Evolutionary conservation across 2,329 filamentous ascomycete species (phyloP), one percentile per base, ranked within the genome.

Genomic region (Talaromyces islandicus): DNA sequence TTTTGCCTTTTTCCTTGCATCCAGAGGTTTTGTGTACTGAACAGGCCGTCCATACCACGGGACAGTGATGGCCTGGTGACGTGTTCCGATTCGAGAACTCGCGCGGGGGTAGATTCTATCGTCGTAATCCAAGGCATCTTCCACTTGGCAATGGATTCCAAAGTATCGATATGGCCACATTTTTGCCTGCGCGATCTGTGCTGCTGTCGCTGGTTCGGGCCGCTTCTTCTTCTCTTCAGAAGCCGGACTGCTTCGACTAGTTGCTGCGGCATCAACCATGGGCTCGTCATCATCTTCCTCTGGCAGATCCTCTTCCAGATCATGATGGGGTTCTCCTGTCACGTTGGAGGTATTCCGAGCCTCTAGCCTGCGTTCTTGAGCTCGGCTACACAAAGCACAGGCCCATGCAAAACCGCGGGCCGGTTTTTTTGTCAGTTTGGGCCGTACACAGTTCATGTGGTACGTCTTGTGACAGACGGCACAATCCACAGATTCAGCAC

Each of bases 401-500:
- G 94, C 93, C 94, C 94, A 99, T 4, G 92, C 94, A 77, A 99
- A 99, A 43, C 94, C 94, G 75, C 94, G 88, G 53, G 93, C 96
- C 21, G 94, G 94, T 76, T 99, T 99, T 76, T 97, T 99, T 57
- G 92, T 83, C 64, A 99, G 77, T 41, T 92, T 91, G 46, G 94
- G 94, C 63, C 89, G 88, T 60, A 99, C 94, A 74, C 94, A 99
- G 70, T 92, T 91, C 93, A 99, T 97, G 79, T 99, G 94, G 77
- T 97, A 99, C 14, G 93, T 97, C 73, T 92, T 88, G 71, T 88
- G 85, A 75, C 94, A 99, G 59, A 97, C 92, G 51, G 93, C 94
- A 75, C 94, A 99, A 74, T 97, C 93, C 25, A 97, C 94, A 43
- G 94, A 97, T 77, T 97, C 91, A 73, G 90, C 89, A 70, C 91